Evolutionary conservation across 495 filamentous ascomycete genomes (phyloP).

Genomic region (Aspergillus egyptiacus): DNA sequence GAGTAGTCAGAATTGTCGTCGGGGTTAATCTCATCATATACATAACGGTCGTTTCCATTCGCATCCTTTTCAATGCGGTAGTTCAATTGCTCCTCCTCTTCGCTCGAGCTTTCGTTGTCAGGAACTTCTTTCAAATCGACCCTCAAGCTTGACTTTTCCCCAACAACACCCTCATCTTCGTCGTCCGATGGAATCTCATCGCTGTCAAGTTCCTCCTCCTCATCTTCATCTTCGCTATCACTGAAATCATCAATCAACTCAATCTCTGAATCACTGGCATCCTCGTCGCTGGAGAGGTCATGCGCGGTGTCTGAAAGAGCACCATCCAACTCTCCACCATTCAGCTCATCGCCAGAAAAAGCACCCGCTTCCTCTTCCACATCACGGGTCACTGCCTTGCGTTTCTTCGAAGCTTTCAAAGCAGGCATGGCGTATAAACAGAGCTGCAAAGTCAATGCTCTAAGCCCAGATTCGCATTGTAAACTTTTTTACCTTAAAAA

Average conservation of each 20-base stretch:
- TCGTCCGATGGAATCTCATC: slow-evolving; percentile 48
- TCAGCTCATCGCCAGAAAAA: slow-evolving; percentile 62
- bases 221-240: slow-evolving; percentile 34
- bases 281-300: slow-evolving; percentile 37
- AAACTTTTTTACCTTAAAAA: slow-evolving; percentile 26
- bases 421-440: slow-evolving; percentile 30
- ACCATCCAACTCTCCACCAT: slow-evolving; percentile 56
- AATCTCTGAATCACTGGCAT: slow-evolving; percentile 40
- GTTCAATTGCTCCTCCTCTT: slow-evolving; percentile 30
- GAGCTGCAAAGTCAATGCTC: background rate
- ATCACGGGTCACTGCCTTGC: slow-evolving; percentile 53
- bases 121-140: slow-evolving; percentile 14
- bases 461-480: slow-evolving; percentile 10
- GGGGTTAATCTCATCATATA: slow-evolving; percentile 86
- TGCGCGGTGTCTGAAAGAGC: slow-evolving; percentile 58
- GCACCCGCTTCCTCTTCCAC: slow-evolving; percentile 46
- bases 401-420: slow-evolving; percentile 45
- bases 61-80: slow-evolving; percentile 56
- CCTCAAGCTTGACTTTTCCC: slow-evolving; percentile 20
- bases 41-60: slow-evolving; percentile 66
- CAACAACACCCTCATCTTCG: slow-evolving; percentile 20
- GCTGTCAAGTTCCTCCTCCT: slow-evolving; percentile 43
- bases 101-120: slow-evolving; percentile 18
- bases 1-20: slow-evolving; percentile 94
- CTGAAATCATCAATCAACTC: slow-evolving; percentile 44